These are phyloP conservation scores for Zoysia japonica DNA, from an alignment of 176 grass and related monocot species.

Conservation along the genomic window DNA sequence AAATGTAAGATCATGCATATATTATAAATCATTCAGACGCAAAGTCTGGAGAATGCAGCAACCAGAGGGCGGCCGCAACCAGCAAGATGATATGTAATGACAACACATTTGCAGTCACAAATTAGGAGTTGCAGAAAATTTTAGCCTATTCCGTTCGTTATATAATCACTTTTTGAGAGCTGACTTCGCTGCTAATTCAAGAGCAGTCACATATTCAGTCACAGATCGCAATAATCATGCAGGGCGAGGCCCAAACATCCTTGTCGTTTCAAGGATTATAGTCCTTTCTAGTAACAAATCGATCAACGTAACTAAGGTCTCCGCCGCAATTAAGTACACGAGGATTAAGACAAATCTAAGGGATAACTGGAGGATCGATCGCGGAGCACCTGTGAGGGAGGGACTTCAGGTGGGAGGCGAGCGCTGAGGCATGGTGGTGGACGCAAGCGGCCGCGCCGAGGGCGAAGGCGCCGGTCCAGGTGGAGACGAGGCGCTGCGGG, in stretches of 20 bases:
- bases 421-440: conserved; percentile 58
- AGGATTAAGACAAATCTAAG: neutral
- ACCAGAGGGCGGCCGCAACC: neutral
- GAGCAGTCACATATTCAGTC: neutral
- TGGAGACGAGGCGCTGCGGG: conserved; percentile 56
- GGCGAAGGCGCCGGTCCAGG: conserved; percentile 67
- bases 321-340: neutral
- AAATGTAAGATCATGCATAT: neutral
- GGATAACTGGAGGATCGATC: neutral
- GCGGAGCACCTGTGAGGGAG: conserved; percentile 26
- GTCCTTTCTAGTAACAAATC: neutral
- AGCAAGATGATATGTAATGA: neutral
- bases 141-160: neutral
- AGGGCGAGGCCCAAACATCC: neutral
- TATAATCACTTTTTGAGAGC: neutral
- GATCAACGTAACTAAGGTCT: neutral
- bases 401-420: conserved; percentile 48
- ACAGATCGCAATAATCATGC: neutral
- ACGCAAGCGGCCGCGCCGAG: conserved; percentile 75
- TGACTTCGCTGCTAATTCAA: neutral
- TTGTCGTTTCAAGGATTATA: neutral
- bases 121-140: neutral
- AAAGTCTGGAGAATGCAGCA: neutral
- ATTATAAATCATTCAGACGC: neutral
- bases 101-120: neutral